These are phyloP conservation scores for Suillus plorans DNA, from an alignment of 768 basidiomycete genomes.

Conservation along the genomic window DNA sequence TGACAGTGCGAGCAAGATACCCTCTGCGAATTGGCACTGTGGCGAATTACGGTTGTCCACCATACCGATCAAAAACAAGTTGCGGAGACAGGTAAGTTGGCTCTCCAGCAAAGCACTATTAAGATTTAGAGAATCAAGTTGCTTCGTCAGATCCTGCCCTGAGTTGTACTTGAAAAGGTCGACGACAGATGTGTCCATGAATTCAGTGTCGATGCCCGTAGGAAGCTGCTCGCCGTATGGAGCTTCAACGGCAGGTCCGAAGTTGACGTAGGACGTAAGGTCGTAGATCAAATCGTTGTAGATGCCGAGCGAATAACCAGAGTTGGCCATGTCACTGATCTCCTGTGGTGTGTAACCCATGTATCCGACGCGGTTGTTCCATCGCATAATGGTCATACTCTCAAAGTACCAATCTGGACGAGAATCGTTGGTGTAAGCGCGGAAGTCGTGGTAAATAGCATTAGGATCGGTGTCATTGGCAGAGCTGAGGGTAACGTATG, in stretches of 20 bases:
- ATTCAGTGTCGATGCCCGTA: conserved; percentile 46
- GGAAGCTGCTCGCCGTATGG: conserved; percentile 49
- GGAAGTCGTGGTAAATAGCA: conserved; percentile 93
- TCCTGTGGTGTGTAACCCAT: conserved; percentile 79
- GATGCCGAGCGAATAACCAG: conserved; percentile 72
- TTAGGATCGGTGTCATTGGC: conserved; percentile 76
- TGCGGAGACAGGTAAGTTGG: conserved; percentile 88
- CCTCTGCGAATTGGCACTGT: conserved; percentile 88
- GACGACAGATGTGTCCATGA: conserved; percentile 72
- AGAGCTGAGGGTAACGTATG: conserved; percentile 77
- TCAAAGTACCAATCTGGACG: conserved; percentile 99
- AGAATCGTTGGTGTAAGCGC: conserved; percentile 81
- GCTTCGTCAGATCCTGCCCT: conserved; percentile 81
- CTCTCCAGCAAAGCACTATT: conserved; percentile 57
- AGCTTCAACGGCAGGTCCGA: conserved; percentile 55
- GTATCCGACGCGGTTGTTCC: conserved; percentile 85
- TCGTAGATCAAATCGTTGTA: conserved; percentile 89
- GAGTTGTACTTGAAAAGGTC: conserved; percentile 74
- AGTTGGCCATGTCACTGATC: conserved; percentile 66
- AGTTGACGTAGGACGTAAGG: conserved; percentile 73
- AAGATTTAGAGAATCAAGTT: conserved; percentile 61
- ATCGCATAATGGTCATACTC: conserved; percentile 91
- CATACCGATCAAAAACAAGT: conserved; percentile 88
- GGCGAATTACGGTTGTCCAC: conserved; percentile 91
- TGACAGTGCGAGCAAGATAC: conserved; percentile 87